A percentile compares a stretch with the other conserved stretches of the same genome.
phyloP scores from a whole-genome alignment of 805 yeast species.

The Metschnikowia anglica region DNA sequence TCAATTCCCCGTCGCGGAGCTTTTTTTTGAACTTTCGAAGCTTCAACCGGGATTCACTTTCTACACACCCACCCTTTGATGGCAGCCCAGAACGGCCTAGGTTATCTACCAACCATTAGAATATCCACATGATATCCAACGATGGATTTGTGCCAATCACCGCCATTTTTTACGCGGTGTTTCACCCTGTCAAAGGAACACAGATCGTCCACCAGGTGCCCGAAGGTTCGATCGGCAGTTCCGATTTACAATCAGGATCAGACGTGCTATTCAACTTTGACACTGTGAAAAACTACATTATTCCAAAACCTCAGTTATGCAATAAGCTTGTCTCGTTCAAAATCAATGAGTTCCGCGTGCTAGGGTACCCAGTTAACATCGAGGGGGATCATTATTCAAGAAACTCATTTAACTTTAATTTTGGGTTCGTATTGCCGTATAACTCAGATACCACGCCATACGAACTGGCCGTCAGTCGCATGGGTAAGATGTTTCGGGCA shows the following conservation, averaged over 20 bases:
- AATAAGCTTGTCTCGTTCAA: slow-evolving; percentile 75
- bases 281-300: slow-evolving; percentile 81
- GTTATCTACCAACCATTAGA: background rate
- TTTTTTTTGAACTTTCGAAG: slow-evolving; percentile 10
- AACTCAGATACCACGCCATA: slow-evolving; percentile 80
- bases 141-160: slow-evolving; percentile 85
- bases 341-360: slow-evolving; percentile 64
- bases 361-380: slow-evolving; percentile 88
- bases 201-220: slow-evolving; percentile 92
- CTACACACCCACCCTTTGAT: background rate
- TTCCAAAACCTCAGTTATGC: slow-evolving; percentile 91
- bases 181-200: slow-evolving; percentile 95
- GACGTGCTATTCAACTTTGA: slow-evolving; percentile 67
- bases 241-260: slow-evolving; percentile 8
- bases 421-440: slow-evolving; percentile 86
- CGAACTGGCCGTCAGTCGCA: slow-evolving; percentile 77
- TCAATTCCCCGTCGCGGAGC: slow-evolving; percentile 27
- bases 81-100: too few species aligned
- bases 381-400: slow-evolving; percentile 75
- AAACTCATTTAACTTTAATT: slow-evolving; percentile 89
- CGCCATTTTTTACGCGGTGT: slow-evolving; percentile 85
- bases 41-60: background rate
- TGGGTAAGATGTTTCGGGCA: slow-evolving; percentile 86
- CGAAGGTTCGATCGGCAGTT: slow-evolving; percentile 52
- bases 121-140: slow-evolving; percentile 31